Base-by-base conservation (phyloP, 2,329 filamentous ascomycete species). In the Fusarium compactum region DNA sequence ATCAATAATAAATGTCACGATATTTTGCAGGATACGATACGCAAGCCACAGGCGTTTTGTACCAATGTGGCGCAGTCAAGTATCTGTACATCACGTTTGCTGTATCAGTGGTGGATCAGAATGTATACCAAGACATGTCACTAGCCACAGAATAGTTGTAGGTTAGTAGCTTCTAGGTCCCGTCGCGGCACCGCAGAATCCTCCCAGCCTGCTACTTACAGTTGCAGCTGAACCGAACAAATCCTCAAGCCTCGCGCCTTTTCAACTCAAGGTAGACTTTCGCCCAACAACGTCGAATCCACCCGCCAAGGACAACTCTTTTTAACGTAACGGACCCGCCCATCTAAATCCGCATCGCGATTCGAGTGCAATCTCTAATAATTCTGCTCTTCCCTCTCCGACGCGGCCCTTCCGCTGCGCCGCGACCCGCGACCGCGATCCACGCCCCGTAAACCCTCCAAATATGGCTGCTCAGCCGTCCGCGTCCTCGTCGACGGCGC, bases 381-480 rank as follows among this genome's bases (percentile, higher is more conserved):
- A 57, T 53, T 43, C 50, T 57, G 41, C 45, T 44, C 54, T 57
- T 60, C 62, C 77, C 77, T 78, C 77, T 76, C 75, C 71, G 74
- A 76, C 73, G 80, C 79, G 80, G 79, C 80, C 78, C 77, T 76
- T 76, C 73, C 74, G 79, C 73, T 75, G 76, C 77, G 77, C 72
- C 69, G 69, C 73, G 70, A 72, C 65, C 54, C 69, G 67, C 70
- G 70, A 72, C 69, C 69, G 69, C 68, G 68, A 70, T 72, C 74
- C 71, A 70, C 74, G 67, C 67, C 60, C 69, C 46, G 47, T 71
- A 58, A 53, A 58, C 41, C 54, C 61, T 67, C 30, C 44, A 70
- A 77, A 69, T 74, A 86, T 86, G 83, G 84, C 84, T 69, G 78
- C 81, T 64, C 81, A 81, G 74, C 79, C 79, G 67, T 80, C 82